Percentiles rank a stretch among this genome's conserved stretches.
Conservation (phyloP, 129 eudicot genomes). For the Gnaphalium uliginosum region DNA sequence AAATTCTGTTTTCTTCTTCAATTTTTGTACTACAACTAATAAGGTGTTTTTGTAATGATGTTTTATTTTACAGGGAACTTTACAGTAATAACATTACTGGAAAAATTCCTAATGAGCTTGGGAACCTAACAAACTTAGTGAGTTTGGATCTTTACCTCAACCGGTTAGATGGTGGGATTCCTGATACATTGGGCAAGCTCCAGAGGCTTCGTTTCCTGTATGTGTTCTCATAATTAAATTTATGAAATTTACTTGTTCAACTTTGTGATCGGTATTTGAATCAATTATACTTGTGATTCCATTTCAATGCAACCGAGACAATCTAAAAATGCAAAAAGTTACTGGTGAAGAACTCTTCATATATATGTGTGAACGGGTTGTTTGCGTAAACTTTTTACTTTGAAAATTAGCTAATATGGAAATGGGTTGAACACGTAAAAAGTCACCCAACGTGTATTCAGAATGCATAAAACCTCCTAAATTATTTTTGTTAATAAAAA, state of each 20-base stretch:
- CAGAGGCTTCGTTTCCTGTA: slow-evolving; percentile 82
- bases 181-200: slow-evolving; percentile 76
- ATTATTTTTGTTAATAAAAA: too few relatives aligned
- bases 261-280: background rate
- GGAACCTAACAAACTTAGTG: slow-evolving; percentile 80
- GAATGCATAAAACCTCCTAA: too few relatives aligned
- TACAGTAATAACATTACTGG: slow-evolving; percentile 88
- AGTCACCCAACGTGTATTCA: too few relatives aligned
- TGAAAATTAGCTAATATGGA: too few relatives aligned
- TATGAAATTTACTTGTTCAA: background rate
- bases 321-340: background rate
- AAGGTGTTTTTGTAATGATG: slow-evolving; percentile 5
- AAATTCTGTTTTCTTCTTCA: background rate
- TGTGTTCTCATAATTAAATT: slow-evolving; percentile 23
- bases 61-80: slow-evolving; percentile 63
- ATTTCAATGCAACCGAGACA: background rate
- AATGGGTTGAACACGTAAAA: too few relatives aligned
- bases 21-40: background rate
- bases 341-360: background rate
- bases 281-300: background rate
- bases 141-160: slow-evolving; percentile 95
- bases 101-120: slow-evolving; percentile 71
- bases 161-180: slow-evolving; percentile 61
- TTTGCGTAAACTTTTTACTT: too few relatives aligned
- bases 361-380: background rate